Percentiles rank a stretch among this genome's conserved stretches.
Conservation (phyloP, 345 rosid genomes). For the Punica granatum region DNA sequence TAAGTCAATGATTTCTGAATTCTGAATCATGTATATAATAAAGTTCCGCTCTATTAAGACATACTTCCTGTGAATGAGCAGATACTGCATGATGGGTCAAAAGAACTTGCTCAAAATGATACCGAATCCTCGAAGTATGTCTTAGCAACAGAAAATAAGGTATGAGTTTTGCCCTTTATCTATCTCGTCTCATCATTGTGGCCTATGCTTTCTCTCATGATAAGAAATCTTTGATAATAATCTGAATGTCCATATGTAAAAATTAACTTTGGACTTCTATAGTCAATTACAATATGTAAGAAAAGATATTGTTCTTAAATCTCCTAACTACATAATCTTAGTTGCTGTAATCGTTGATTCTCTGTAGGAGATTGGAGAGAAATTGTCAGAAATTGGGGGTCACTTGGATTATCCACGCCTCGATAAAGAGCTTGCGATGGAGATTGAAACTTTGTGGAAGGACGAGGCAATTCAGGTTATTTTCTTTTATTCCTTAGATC, state of each 20-base stretch:
- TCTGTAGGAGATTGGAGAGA: slow-evolving; percentile 66
- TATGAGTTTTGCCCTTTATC: slow-evolving; percentile 21
- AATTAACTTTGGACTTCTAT: neutral
- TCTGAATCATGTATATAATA: neutral
- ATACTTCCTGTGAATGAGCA: slow-evolving; percentile 29
- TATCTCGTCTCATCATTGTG: neutral
- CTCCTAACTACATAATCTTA: slow-evolving; percentile 6
- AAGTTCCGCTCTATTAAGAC: slow-evolving; percentile 4
- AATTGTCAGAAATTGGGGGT: slow-evolving; percentile 74
- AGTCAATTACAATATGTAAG: neutral
- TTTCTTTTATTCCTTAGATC: slow-evolving; percentile 3
- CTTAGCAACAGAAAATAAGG: slow-evolving; percentile 67
- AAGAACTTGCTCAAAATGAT: slow-evolving; percentile 87
- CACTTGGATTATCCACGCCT: slow-evolving; percentile 67
- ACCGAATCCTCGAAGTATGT: slow-evolving; percentile 51
- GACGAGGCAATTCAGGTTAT: slow-evolving; percentile 90
- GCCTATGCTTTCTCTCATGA: neutral
- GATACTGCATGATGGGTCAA: slow-evolving; percentile 86
- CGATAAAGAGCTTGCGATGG: slow-evolving; percentile 65
- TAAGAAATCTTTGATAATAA: neutral
- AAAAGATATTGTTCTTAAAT: neutral
- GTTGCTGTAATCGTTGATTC: neutral
- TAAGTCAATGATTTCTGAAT: neutral
- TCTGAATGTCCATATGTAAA: neutral
- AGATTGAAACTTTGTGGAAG: slow-evolving; percentile 80